Conservation (phyloP, 345 rosid species). For the Orychophragmus violaceus region DNA sequence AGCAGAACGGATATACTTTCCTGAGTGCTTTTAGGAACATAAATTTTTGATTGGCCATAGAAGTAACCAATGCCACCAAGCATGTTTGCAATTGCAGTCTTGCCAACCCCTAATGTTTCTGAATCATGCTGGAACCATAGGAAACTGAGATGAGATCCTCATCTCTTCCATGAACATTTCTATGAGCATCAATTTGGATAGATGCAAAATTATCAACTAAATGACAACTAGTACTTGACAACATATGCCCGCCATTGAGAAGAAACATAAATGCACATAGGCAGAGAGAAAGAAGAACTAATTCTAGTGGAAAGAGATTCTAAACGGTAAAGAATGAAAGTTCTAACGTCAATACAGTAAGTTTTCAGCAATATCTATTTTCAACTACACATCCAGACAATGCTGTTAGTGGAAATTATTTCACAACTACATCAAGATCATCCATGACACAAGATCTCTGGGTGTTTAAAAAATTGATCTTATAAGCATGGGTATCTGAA, state of each 20-base stretch:
- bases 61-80: slow-evolving; percentile 96
- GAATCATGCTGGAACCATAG: slow-evolving; percentile 59
- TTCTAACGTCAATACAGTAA: neutral
- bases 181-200: neutral
- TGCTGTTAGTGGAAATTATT: neutral
- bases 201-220: neutral
- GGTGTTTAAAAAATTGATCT: slow-evolving; percentile 1
- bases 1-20: slow-evolving; percentile 40
- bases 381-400: neutral
- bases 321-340: neutral
- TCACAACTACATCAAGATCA: neutral
- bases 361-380: neutral
- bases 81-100: slow-evolving; percentile 85
- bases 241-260: slow-evolving; percentile 1
- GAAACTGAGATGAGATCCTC: slow-evolving; percentile 4
- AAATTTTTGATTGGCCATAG: slow-evolving; percentile 82
- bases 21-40: slow-evolving; percentile 44
- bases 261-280: neutral
- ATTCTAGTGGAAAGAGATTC: neutral
- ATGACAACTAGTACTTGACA: slow-evolving; percentile 8
- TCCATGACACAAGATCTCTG: neutral
- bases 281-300: neutral
- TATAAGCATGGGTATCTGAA: neutral
- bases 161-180: neutral
- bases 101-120: slow-evolving; percentile 58